A percentile compares a stretch with the other conserved stretches of the same genome.
phyloP scores from a whole-genome alignment of 1,284 basidiomycete genomes.

The Wolfiporia cocos region DNA sequence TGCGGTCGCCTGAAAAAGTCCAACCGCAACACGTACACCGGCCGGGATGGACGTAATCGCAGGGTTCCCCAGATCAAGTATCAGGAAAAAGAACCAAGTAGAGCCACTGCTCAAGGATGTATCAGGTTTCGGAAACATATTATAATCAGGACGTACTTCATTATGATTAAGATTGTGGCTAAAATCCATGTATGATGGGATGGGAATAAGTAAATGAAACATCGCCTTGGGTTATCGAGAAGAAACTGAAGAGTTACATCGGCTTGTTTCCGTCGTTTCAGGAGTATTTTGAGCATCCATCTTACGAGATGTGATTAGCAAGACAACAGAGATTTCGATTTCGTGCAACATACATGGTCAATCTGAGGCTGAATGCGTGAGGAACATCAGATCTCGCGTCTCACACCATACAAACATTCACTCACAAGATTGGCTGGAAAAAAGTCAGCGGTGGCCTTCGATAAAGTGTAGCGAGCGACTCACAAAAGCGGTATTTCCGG shows the following conservation, averaged over 20 bases:
- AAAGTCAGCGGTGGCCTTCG: conserved; percentile 7
- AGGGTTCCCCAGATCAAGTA: conserved; percentile 84
- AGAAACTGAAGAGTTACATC: conserved; percentile 88
- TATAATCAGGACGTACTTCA: conserved; percentile 50
- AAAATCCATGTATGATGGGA: conserved; percentile 96
- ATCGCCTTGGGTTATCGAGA: conserved; percentile 93
- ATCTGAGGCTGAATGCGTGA: conserved; percentile 61
- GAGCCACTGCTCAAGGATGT: conserved; percentile 24
- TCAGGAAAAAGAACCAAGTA: conserved; percentile 84
- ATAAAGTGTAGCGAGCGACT: too few relatives aligned
- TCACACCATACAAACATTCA: too few relatives aligned
- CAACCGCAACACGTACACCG: conserved; percentile 60
- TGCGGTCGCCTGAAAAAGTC: conserved; percentile 70
- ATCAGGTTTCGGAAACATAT: neutral
- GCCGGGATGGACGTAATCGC: conserved; percentile 67
- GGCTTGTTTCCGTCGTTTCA: conserved; percentile 51
- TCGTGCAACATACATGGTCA: conserved; percentile 56
- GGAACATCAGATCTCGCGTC: too few relatives aligned
- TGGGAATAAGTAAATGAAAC: conserved; percentile 94
- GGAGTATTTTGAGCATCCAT: conserved; percentile 68
- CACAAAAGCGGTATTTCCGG: conserved; percentile 90
- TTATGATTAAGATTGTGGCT: conserved; percentile 53
- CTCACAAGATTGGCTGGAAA: conserved; percentile 67
- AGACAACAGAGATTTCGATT: neutral
- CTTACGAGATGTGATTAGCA: conserved; percentile 31